Conservation (phyloP, 768 basidiomycete species). For the Boletus barrowsii region DNA sequence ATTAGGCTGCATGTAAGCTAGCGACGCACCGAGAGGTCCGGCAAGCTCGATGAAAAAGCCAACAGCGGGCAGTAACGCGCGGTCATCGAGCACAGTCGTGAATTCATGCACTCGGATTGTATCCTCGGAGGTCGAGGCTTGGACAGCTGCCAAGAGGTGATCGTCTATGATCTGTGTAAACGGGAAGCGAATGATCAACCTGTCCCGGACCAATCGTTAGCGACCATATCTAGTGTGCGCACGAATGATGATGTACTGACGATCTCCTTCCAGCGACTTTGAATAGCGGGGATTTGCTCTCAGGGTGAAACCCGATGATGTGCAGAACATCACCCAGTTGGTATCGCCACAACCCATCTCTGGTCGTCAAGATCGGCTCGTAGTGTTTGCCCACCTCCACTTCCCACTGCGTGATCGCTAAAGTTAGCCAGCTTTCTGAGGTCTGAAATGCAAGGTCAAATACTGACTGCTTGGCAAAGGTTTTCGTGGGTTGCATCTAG, state of each 20-base stretch:
- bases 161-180: conserved; percentile 5
- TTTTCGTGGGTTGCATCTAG: conserved; percentile 10
- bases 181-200: conserved; percentile 6
- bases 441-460: neutral
- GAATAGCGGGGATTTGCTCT: conserved; percentile 9
- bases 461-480: conserved; percentile 16
- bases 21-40: conserved; percentile 9
- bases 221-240: too few relatives aligned
- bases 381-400: conserved; percentile 16
- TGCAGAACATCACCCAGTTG: conserved; percentile 17
- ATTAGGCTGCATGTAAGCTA: too few relatives aligned
- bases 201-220: neutral
- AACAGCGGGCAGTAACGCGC: neutral
- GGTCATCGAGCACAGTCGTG: conserved; percentile 15
- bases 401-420: conserved; percentile 11
- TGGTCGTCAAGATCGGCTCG: conserved; percentile 20
- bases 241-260: conserved; percentile 8
- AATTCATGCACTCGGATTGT: conserved; percentile 13
- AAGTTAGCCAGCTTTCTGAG: neutral
- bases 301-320: conserved; percentile 14
- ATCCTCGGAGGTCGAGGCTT: neutral
- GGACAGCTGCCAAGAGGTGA: conserved; percentile 8
- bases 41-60: conserved; percentile 18
- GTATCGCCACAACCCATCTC: conserved; percentile 24
- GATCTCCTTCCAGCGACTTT: conserved; percentile 13